Percentiles rank a stretch among this genome's conserved stretches.
phyloP scores from a whole-genome alignment of 306 rosid genomes.

The Carpinus viminea region DNA sequence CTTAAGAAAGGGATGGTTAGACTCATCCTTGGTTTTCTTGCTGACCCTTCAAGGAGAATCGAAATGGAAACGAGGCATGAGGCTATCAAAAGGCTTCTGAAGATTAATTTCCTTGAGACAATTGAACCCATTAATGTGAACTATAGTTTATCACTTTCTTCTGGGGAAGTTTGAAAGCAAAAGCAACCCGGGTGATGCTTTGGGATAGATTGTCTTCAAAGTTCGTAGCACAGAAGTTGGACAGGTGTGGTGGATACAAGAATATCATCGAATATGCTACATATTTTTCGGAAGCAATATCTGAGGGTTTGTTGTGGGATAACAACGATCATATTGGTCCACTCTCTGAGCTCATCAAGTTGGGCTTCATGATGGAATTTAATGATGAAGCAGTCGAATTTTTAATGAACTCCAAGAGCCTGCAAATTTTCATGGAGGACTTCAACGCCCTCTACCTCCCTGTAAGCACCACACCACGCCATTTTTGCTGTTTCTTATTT shows the following conservation, averaged over 20 bases:
- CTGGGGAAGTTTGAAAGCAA: conserved; percentile 34
- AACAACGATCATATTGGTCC: conserved; percentile 42
- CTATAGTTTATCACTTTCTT: conserved; percentile 42
- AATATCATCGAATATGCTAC: conserved; percentile 50
- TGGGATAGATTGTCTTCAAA: conserved; percentile 44
- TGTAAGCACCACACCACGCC: too few relatives aligned
- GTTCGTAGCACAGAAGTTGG: conserved; percentile 44
- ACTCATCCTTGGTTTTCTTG: conserved; percentile 70
- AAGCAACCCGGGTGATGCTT: conserved; percentile 39
- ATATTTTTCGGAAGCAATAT: conserved; percentile 55
- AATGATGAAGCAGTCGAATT: conserved; percentile 51
- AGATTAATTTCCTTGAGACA: conserved; percentile 42
- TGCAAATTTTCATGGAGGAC: conserved; percentile 65
- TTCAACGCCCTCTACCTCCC: too few relatives aligned
- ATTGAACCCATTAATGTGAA: conserved; percentile 41
- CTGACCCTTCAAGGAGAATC: conserved; percentile 51
- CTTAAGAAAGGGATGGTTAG: conserved; percentile 46
- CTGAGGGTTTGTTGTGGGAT: conserved; percentile 57
- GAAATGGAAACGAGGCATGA: conserved; percentile 55
- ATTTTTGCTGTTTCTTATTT: too few relatives aligned
- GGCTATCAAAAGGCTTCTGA: conserved; percentile 48
- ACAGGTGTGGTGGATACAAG: conserved; percentile 23
- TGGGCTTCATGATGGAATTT: conserved; percentile 56
- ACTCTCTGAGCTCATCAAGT: conserved; percentile 61
- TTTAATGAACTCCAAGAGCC: conserved; percentile 61